phyloP scores from a whole-genome alignment of 1,139 yeast genomes.

The Kodamaea alishanica region DNA sequence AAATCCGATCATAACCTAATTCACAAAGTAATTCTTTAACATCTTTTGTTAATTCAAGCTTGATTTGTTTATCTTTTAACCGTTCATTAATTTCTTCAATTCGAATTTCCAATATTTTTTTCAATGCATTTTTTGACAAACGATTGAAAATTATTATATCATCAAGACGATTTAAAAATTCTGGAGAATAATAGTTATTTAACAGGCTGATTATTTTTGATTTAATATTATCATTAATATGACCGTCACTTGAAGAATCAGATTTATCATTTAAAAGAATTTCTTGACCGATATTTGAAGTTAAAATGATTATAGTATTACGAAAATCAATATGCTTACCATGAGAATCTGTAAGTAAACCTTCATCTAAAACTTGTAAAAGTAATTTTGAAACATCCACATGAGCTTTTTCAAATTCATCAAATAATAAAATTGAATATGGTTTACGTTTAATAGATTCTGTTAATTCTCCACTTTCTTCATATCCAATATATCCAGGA shows the following conservation, averaged over 20 bases:
- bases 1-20: constrained; percentile 83
- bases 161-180: constrained; percentile 88
- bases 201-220: constrained; percentile 60
- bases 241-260: constrained; percentile 40
- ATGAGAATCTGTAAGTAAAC: constrained; percentile 88
- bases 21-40: constrained; percentile 78
- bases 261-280: constrained; percentile 65
- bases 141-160: constrained; percentile 89
- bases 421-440: constrained; percentile 86
- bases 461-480: constrained; percentile 91
- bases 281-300: constrained; percentile 95
- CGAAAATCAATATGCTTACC: constrained; percentile 93
- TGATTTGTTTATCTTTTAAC: constrained; percentile 74
- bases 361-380: constrained; percentile 92
- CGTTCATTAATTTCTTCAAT: constrained; percentile 76
- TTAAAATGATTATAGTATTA: constrained; percentile 94
- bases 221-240: constrained; percentile 49
- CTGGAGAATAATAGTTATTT: constrained; percentile 81
- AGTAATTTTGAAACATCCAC: constrained; percentile 86
- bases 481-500: constrained; percentile 96
- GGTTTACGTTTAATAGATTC: constrained; percentile 96
- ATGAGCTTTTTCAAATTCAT: constrained; percentile 96
- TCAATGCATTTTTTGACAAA: constrained; percentile 67
- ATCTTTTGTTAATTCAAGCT: constrained; percentile 50
- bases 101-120: constrained; percentile 79